These are phyloP conservation scores for Sclerotinia borealis DNA, from an alignment of 2,329 filamentous ascomycete genomes.

Conservation along the genomic window DNA sequence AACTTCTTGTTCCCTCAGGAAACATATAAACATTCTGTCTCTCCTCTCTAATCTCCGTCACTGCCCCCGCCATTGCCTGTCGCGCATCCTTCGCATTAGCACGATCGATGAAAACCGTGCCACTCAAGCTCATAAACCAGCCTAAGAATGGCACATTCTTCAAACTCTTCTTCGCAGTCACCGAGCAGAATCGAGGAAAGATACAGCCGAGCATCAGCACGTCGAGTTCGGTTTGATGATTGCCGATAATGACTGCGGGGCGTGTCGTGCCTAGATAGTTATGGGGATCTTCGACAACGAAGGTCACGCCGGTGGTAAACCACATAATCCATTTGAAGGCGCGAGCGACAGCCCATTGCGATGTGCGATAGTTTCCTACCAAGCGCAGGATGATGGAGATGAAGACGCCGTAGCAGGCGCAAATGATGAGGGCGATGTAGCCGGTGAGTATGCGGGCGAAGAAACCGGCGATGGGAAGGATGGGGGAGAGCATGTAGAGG, in stretches of 20 bases:
- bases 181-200: slow-evolving; percentile 86
- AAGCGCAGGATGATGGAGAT: slow-evolving; percentile 66
- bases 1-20: slow-evolving; percentile 88
- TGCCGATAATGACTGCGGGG: slow-evolving; percentile 86
- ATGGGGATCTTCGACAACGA: slow-evolving; percentile 64
- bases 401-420: slow-evolving; percentile 68
- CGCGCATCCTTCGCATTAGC: slow-evolving; percentile 76
- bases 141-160: slow-evolving; percentile 77
- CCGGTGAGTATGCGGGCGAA: slow-evolving; percentile 61
- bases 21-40: slow-evolving; percentile 80
- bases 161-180: slow-evolving; percentile 85
- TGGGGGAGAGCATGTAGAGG: slow-evolving; percentile 58
- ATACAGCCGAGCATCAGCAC: slow-evolving; percentile 83
- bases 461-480: slow-evolving; percentile 57
- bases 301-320: slow-evolving; percentile 68
- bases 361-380: slow-evolving; percentile 64
- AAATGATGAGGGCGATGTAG: slow-evolving; percentile 55
- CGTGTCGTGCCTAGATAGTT: slow-evolving; percentile 50
- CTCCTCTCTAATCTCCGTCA: slow-evolving; percentile 66
- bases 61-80: slow-evolving; percentile 78
- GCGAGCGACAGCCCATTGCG: slow-evolving; percentile 80
- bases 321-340: slow-evolving; percentile 76
- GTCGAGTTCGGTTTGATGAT: slow-evolving; percentile 95
- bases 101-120: slow-evolving; percentile 93
- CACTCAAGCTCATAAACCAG: slow-evolving; percentile 87